phyloP scores from a whole-genome alignment of 139 green algal genomes.

The Zygnema cylindricum region DNA sequence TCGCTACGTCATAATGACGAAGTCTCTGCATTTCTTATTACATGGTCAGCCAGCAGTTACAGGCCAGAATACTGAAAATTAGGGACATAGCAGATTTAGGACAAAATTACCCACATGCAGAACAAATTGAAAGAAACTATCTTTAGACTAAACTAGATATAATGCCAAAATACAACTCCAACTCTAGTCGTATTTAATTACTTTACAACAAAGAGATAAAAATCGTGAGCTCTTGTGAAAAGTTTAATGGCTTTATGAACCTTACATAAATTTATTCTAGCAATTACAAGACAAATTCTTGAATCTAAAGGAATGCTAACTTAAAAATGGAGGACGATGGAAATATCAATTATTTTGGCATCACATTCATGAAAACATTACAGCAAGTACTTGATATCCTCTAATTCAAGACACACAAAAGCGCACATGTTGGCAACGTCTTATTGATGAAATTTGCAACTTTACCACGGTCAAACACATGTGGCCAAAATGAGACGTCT shows the following conservation, averaged over 20 bases:
- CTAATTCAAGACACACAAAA: background rate
- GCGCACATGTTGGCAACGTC: background rate
- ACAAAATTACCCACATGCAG: background rate
- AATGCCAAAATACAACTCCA: background rate
- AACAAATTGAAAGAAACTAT: background rate
- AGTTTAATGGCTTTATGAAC: too few relatives aligned
- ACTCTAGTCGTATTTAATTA: background rate
- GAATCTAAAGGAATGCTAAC: too few relatives aligned
- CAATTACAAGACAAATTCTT: too few relatives aligned
- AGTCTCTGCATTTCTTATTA: too few relatives aligned
- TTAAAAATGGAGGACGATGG: too few relatives aligned
- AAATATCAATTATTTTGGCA: background rate
- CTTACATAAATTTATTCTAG: too few relatives aligned
- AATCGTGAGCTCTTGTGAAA: too few relatives aligned
- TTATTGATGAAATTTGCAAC: too few relatives aligned
- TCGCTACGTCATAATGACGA: too few relatives aligned
- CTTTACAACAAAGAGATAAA: too few relatives aligned
- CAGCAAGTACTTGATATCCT: background rate
- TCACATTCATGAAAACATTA: background rate
- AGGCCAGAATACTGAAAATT: background rate
- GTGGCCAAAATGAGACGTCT: background rate
- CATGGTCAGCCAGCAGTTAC: background rate
- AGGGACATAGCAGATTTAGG: conserved; percentile 55
- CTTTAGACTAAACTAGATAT: background rate
- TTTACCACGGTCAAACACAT: too few relatives aligned